Base-by-base conservation (phyloP, 2,329 filamentous ascomycete species). In the Hirsutella rhossiliensis region DNA sequence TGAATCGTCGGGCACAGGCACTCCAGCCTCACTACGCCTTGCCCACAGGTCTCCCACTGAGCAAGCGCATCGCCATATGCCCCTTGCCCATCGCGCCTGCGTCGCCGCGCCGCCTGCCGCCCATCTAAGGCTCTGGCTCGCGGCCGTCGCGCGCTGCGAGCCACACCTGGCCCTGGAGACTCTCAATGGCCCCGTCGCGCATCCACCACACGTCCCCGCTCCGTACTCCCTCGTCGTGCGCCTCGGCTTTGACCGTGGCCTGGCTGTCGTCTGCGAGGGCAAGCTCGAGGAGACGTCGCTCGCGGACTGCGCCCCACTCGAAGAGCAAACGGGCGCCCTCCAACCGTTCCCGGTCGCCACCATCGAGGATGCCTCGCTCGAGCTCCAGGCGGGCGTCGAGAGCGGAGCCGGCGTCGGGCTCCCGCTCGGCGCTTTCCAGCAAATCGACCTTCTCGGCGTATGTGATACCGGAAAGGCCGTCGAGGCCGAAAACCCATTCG, bases 301-400 rank as follows among this genome's bases (percentile, higher is more conserved):
- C 63, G 27, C 73, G 66, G 47, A 64, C 62, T 39, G 71, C 67
- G 2, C 64, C 67, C 76, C 76, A 80, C 55, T 74, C 74, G 49
- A 80, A 78, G 18, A 79, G 54, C 40, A 76, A 50, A 40, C 63
- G 66, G 5, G 75, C 55, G 0, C 73, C 74, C 13, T 76, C 59
- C 19, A 78, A 59, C 8, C 61, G 59, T 45, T 63, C 61, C 15
- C 61, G 56, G 50, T 68, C 66, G 1, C 57, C 64, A 2, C 61
- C 62, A 4, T 66, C 62, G 40, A 69, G 45, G 30, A 69, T 68
- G 19, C 67, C 65, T 41, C 57, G 57, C 51, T 75, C 76, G 40
- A 95, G 68, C 46, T 82, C 75, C 23, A 95, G 64, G 34, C 82
- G 71, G 29, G 80, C 77, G 57, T 95, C 89, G 1, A 94, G 78